Evolutionary conservation across 2,329 filamentous ascomycete species (phyloP), one percentile per base, ranked within the genome.

Genomic region (Fusarium sp.): DNA sequence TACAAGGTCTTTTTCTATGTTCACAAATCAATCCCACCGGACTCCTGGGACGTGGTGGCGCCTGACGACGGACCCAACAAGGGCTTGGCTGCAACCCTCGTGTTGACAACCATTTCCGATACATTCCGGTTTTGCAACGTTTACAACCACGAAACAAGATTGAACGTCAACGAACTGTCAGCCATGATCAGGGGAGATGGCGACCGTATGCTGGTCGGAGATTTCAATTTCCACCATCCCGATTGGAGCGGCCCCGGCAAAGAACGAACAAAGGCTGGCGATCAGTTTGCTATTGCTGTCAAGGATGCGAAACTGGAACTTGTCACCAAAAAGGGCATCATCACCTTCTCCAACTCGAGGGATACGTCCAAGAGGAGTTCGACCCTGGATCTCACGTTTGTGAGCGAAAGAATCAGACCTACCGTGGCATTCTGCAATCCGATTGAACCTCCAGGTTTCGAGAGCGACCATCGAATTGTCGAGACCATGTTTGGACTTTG

Each of bases 181-280:
- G 7, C 5, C 34, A 23, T 25, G 30, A 30, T 25, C 23, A 25
- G 14, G 2, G 37, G 16, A 14, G 0, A 27, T 25, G 35, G 35
- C 16, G 18, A 32, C 37, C 23, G 23, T 16, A 57, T 67, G 18
- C 50, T 67, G 13, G 23, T 67, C 25, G 48, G 65, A 16, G 59
- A 64, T 32, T 67, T 67, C 30, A 64, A 64, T 35, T 39, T 39
- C n/a, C 65, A 67, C 27, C 59, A 64, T 50, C 23, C n/a, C 4
- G 20, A 18, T 14, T 67, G 39, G 39, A 58, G 61, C 34, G 23
- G 39, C 9, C 6, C 23, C 25, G 14, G 3, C 25, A 39, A 39
- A 3, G 45, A 23, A 7, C 23, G 18, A 30, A 59, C 37, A 23
- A 5, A 37, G 25, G 57, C 23, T 59, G 25, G 37, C 25, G 13